Evolutionary conservation across 768 basidiomycete genomes (phyloP).

Genomic region (Mycena filopes): DNA sequence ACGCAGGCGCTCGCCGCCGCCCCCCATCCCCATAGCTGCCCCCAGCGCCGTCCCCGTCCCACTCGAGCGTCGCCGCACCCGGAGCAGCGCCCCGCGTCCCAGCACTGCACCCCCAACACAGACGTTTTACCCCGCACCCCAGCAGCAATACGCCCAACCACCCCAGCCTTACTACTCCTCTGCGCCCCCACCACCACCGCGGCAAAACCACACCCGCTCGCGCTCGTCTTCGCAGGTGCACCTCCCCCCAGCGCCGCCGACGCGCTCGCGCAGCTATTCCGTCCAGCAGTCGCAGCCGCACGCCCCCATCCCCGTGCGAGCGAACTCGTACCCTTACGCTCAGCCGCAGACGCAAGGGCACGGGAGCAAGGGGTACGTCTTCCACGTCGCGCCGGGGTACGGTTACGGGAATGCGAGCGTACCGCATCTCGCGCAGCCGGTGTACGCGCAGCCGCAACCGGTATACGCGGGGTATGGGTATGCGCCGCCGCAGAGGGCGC

Average conservation of each 20-base stretch:
- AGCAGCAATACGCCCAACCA: background rate
- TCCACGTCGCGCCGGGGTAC: background rate
- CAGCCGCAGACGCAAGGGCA: background rate
- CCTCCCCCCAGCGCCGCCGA: background rate
- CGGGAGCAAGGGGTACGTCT: background rate
- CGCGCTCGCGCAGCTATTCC: background rate
- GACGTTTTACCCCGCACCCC: conserved; percentile 6
- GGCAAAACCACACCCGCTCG: background rate
- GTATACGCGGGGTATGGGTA: background rate
- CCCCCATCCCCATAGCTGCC: background rate
- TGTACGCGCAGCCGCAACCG: background rate
- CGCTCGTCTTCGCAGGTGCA: conserved; percentile 1
- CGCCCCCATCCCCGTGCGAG: background rate
- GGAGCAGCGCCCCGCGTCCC: conserved; percentile 3
- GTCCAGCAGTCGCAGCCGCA: background rate
- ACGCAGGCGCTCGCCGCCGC: background rate
- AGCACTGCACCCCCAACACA: conserved; percentile 10
- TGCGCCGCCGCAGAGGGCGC: background rate
- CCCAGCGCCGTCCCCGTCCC: too few species aligned
- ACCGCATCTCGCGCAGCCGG: background rate
- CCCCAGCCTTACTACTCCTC: background rate
- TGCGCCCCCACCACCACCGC: background rate
- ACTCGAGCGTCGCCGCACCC: background rate
- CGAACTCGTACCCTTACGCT: conserved; percentile 9
- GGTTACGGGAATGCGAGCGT: background rate